A percentile compares a stretch with the other conserved stretches of the same genome.
Evolutionary conservation across 2,329 filamentous ascomycete species (phyloP).

Genomic region (Epichloe sibirici): DNA sequence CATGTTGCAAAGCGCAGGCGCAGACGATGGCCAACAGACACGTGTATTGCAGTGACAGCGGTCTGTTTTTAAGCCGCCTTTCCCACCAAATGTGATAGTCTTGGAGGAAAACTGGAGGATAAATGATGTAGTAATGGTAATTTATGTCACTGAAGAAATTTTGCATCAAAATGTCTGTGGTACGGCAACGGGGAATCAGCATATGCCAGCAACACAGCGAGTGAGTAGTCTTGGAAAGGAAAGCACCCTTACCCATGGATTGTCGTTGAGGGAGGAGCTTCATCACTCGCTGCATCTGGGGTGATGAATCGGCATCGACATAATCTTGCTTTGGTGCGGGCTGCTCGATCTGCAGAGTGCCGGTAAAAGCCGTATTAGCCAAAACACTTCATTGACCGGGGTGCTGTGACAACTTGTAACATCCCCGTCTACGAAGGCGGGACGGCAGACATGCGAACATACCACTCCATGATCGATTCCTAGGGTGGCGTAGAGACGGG

Average conservation of each 20-base stretch:
- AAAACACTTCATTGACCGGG: background rate
- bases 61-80: conserved; percentile 8
- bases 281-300: conserved; percentile 14
- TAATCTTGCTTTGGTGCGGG: conserved; percentile 9
- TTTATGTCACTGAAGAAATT: conserved; percentile 20
- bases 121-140: conserved; percentile 22
- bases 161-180: conserved; percentile 16
- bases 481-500: conserved; percentile 12
- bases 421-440: background rate
- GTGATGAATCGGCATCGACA: conserved; percentile 10
- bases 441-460: background rate
- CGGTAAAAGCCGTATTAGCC: background rate
- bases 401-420: too few relatives aligned
- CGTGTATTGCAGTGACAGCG: conserved; percentile 17
- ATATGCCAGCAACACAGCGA: background rate
- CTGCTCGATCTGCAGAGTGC: conserved; percentile 7
- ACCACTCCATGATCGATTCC: conserved; percentile 10
- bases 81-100: conserved; percentile 22
- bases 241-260: conserved; percentile 14
- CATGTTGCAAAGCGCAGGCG: conserved; percentile 18
- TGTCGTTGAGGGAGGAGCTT: conserved; percentile 13
- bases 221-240: background rate
- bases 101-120: conserved; percentile 16
- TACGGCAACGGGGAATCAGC: background rate
- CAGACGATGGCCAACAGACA: conserved; percentile 18